A percentile compares a stretch with the other conserved stretches of the same genome.
Evolutionary conservation across 2,329 filamentous ascomycete species (phyloP).

Genomic region (Fusarium avenaceum): DNA sequence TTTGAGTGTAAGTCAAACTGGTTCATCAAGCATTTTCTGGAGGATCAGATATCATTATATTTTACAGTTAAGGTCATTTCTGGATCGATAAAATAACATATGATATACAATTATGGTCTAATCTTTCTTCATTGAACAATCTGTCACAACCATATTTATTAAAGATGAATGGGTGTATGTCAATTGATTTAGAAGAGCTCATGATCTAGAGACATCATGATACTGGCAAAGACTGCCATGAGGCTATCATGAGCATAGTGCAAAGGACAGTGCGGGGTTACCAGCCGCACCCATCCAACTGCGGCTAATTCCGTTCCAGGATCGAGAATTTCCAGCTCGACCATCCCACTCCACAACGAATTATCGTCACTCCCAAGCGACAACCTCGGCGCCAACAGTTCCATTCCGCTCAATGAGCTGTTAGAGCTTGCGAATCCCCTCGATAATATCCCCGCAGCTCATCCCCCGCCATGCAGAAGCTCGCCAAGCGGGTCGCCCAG

Average conservation of each 20-base stretch:
- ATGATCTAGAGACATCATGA: not conserved
- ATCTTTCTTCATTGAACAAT: not conserved
- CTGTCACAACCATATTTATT: not conserved
- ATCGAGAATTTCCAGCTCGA: constrained; percentile 49
- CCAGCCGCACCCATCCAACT: constrained; percentile 16
- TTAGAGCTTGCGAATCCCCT: constrained; percentile 40
- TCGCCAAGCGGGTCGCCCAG: constrained; percentile 74
- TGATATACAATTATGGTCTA: not conserved
- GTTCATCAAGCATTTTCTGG: too few species aligned
- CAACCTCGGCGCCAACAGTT: constrained; percentile 43
- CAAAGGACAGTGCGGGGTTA: not conserved
- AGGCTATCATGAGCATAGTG: constrained; percentile 44
- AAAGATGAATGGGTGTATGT: too few species aligned
- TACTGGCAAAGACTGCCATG: not conserved
- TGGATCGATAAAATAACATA: not conserved
- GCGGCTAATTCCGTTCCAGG: constrained; percentile 42
- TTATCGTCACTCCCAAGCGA: constrained; percentile 44
- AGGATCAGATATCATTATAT: not conserved
- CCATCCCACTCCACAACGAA: constrained; percentile 46
- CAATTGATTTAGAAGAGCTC: not conserved
- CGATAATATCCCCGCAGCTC: constrained; percentile 24
- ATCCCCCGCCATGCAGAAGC: constrained; percentile 73
- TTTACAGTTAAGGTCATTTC: not conserved
- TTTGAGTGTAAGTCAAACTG: too few species aligned
- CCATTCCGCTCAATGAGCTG: constrained; percentile 46